Percentiles rank a stretch among this genome's conserved stretches.
Evolutionary conservation across 2,329 filamentous ascomycete genomes (phyloP).

Genomic region (Trichophyton benhamiae): DNA sequence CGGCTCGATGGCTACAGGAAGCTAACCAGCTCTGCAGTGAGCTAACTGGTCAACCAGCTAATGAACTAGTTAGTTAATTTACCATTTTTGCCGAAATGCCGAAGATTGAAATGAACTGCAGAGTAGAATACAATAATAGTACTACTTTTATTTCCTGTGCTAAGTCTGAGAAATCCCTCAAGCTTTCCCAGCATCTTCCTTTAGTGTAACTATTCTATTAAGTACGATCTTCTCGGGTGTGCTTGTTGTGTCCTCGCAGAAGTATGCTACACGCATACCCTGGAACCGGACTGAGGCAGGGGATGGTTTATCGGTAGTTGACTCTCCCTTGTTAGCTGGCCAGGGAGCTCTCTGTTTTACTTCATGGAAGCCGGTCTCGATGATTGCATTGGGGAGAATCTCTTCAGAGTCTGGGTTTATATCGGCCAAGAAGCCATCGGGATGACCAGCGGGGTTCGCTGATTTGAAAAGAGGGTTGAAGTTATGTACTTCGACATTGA

Average conservation of each 20-base stretch:
- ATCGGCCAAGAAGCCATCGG: constrained; percentile 70
- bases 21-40: no score
- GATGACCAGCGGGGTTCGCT: constrained; percentile 63
- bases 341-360: constrained; percentile 62
- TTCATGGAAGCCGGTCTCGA: constrained; percentile 74
- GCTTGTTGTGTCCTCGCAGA: constrained; percentile 64
- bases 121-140: neutral
- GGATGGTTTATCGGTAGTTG: constrained; percentile 29
- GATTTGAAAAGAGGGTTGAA: constrained; percentile 79
- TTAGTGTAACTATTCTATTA: constrained; percentile 83
- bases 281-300: constrained; percentile 78
- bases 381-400: constrained; percentile 62
- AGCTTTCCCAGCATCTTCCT: constrained; percentile 53
- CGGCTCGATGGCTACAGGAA: no score
- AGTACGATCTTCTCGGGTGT: constrained; percentile 69
- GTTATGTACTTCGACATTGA: constrained; percentile 60
- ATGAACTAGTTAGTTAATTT: no score
- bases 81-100: no score
- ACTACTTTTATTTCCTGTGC: neutral
- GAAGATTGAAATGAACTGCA: neutral
- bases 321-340: constrained; percentile 41
- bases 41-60: no score
- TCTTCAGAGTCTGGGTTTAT: constrained; percentile 75
- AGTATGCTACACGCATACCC: constrained; percentile 78
- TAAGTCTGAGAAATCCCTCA: neutral